phyloP scores from a whole-genome alignment of 1,284 basidiomycete species.

The Tausonia pullulans region DNA sequence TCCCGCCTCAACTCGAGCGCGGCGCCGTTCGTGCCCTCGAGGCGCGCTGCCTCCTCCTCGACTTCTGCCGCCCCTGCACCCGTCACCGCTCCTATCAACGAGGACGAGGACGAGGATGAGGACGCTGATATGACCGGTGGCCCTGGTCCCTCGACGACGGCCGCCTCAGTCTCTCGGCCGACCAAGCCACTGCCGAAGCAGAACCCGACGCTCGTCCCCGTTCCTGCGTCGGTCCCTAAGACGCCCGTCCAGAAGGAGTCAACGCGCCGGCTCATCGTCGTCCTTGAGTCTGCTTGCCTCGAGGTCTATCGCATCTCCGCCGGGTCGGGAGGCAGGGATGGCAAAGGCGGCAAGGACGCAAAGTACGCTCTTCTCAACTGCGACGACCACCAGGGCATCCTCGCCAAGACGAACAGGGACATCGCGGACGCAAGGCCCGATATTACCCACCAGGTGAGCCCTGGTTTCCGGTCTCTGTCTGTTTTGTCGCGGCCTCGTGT shows the following conservation, averaged over 20 bases:
- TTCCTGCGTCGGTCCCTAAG: slow-evolving; percentile 66
- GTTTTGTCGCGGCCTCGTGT: background rate
- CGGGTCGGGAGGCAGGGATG: slow-evolving; percentile 38
- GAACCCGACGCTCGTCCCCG: slow-evolving; percentile 68
- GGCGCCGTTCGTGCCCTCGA: slow-evolving; percentile 9
- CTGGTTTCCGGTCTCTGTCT: slow-evolving; percentile 4
- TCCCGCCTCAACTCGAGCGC: slow-evolving; percentile 10
- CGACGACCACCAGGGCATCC: slow-evolving; percentile 96
- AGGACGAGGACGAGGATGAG: background rate
- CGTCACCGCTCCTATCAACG: background rate
- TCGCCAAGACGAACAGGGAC: slow-evolving; percentile 94
- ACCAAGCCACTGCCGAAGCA: slow-evolving; percentile 30
- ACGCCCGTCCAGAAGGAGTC: slow-evolving; percentile 45
- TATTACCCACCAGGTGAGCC: slow-evolving; percentile 88
- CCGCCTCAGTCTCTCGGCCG: slow-evolving; percentile 4
- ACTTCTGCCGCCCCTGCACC: background rate
- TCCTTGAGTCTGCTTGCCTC: slow-evolving; percentile 86
- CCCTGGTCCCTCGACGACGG: background rate
- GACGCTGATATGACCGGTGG: background rate
- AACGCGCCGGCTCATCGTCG: slow-evolving; percentile 70
- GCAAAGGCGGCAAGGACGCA: slow-evolving; percentile 51
- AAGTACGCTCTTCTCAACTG: slow-evolving; percentile 97
- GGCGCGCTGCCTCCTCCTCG: background rate
- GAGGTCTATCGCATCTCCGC: slow-evolving; percentile 82
- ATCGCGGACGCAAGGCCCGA: slow-evolving; percentile 97